Conservation (phyloP, 2,329 filamentous ascomycete species). For the Cyclaneusma minus region DNA sequence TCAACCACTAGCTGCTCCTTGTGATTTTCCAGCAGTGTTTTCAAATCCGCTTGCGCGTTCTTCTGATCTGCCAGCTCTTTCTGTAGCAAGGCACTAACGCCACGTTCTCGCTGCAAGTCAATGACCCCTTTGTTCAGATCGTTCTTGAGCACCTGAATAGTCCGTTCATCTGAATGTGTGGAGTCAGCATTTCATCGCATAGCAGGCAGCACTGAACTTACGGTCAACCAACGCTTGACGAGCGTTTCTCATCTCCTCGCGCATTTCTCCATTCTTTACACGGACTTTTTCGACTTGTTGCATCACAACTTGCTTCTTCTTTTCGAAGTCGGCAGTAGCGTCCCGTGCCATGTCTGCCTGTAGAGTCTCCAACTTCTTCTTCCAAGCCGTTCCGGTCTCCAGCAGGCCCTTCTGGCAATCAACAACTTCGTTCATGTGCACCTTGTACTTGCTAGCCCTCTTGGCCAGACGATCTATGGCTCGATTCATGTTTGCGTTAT, state of each 20-base stretch:
- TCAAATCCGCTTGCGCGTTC: conserved; percentile 8
- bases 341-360: neutral
- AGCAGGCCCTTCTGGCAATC: conserved; percentile 10
- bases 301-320: neutral
- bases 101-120: conserved; percentile 1
- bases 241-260: too few relatives aligned
- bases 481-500: conserved; percentile 8
- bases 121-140: neutral
- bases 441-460: conserved; percentile 13
- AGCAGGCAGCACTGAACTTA: too few relatives aligned
- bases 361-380: neutral
- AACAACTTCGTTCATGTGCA: conserved; percentile 19
- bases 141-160: neutral
- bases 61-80: conserved; percentile 8
- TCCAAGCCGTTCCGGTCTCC: conserved; percentile 1
- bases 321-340: neutral
- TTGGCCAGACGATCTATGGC: conserved; percentile 9
- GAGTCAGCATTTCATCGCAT: too few relatives aligned
- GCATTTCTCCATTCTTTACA: neutral
- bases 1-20: conserved; percentile 7
- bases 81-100: conserved; percentile 4
- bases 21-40: conserved; percentile 9
- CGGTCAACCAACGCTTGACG: too few relatives aligned
- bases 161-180: conserved; percentile 1
- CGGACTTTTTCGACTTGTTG: neutral